These are phyloP conservation scores for Lactarius sanguifluus DNA, from an alignment of 768 basidiomycete species.

Conservation along the genomic window DNA sequence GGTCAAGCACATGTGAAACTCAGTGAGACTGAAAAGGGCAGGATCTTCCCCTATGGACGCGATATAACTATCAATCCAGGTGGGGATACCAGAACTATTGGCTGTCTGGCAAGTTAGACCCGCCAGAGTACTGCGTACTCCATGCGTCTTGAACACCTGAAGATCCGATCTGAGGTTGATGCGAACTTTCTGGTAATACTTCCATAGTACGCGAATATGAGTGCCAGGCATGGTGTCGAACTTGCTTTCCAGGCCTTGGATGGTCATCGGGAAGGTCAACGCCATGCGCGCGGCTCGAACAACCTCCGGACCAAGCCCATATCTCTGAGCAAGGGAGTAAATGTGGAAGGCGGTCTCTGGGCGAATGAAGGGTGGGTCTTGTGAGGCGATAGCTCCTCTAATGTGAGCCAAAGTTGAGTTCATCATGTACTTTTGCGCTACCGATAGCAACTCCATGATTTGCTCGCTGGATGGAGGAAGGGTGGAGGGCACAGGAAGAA, in stretches of 20 bases:
- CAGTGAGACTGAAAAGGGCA: neutral
- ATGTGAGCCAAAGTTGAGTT: neutral
- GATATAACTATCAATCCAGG: slow-evolving; percentile 3
- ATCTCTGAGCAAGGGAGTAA: neutral
- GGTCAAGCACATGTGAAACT: slow-evolving; percentile 10
- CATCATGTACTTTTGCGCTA: neutral
- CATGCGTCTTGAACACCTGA: neutral
- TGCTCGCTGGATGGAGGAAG: neutral
- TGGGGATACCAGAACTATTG: neutral
- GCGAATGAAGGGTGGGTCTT: neutral
- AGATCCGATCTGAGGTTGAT: neutral
- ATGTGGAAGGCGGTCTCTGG: slow-evolving; percentile 3
- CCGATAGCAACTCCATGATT: neutral
- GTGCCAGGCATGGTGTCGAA: neutral
- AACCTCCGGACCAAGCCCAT: neutral
- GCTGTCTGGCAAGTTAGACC: neutral
- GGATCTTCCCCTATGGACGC: slow-evolving; percentile 5
- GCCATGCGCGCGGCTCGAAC: neutral
- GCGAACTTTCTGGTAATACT: neutral
- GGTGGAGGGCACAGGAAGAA: neutral
- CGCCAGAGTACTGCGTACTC: neutral
- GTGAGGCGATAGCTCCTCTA: neutral
- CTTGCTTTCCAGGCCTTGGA: neutral
- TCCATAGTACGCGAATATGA: neutral
- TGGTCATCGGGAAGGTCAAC: neutral